Base-by-base conservation (phyloP, 768 basidiomycete genomes). In the Candolleomyces eurysporus region DNA sequence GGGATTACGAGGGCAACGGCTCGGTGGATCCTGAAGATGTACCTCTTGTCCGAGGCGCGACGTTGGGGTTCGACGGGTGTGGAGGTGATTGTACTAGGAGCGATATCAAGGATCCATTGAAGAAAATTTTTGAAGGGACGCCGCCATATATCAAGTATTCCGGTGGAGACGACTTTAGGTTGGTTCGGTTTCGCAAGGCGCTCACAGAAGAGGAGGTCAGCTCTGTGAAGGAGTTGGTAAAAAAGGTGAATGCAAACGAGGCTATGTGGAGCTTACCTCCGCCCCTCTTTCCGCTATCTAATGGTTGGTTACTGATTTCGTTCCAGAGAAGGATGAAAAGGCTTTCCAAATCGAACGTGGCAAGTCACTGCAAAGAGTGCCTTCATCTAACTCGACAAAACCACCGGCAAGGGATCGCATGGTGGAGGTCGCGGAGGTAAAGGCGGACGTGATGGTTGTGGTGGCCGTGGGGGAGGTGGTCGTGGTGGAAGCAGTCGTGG, bases 181-280 rank as follows among this genome's bases (percentile, higher is more conserved):
- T 84, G n/a, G 81, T 85, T 32, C 82, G 84, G 4, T 84, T 85
- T 74, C 82, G 91, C 72, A 89, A 88, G 68, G 77, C 79, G 1
- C 76, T 94, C 56, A 78, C 84, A 14, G 89, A 90, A 57, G 91
- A 91, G 42, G 89, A 91, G 57, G 82, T 91, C 46, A 76, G 78
- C n/a, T 84, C 81, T 59, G 84, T 93, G 59, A 86, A 87, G 68
- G 84, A 87, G 61, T 77, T 82, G 22, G 72, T 93, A 36, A 84
- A 83, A 62, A 86, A 79, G 8, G 76, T 93, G 63, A 87, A 88
- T 66, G 82, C 82, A 2, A 82, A 86, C 42, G 81, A 84, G 42
- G 82, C 91, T 22, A 79, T 77, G 9, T 91, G 91, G 92, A 76
- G 76, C 39, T 48, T 82, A 57, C 84, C 88, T 4, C 11, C 26